These are phyloP conservation scores for Pilatotrama ljubarskyi DNA, from an alignment of 768 basidiomycete genomes.

Conservation along the genomic window DNA sequence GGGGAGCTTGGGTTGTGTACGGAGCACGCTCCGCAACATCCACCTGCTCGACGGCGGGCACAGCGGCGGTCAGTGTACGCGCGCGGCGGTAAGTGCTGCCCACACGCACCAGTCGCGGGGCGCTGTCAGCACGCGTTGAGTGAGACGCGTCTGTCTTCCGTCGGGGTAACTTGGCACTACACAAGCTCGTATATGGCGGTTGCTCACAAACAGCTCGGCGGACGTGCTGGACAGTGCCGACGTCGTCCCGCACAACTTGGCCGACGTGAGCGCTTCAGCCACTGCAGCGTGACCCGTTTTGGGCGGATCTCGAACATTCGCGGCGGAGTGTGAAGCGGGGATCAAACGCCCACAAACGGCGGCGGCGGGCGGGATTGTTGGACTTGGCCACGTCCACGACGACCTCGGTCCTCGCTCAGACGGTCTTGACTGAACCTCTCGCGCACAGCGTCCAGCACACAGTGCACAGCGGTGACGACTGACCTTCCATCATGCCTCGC, in stretches of 20 bases:
- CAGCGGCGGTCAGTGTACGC: background rate
- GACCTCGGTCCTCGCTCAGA: conserved; percentile 12
- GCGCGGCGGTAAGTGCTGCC: too few relatives aligned
- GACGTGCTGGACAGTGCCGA: too few relatives aligned
- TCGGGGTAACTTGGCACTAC: too few relatives aligned
- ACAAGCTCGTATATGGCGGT: too few relatives aligned
- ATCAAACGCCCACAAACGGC: conserved; percentile 5
- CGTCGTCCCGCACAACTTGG: too few relatives aligned
- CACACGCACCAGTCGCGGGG: background rate
- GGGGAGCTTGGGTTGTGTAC: background rate
- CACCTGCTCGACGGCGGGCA: conserved; percentile 10
- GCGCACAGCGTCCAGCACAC: background rate
- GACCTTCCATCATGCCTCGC: conserved; percentile 55
- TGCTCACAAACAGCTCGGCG: too few relatives aligned
- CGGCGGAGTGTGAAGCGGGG: background rate
- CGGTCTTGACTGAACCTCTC: background rate
- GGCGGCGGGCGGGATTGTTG: background rate
- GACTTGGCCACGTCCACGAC: conserved; percentile 29
- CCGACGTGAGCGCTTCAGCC: too few relatives aligned
- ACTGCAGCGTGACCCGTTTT: background rate
- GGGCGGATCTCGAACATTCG: background rate
- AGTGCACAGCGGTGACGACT: background rate
- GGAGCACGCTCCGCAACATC: conserved; percentile 20
- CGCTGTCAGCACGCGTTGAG: background rate
- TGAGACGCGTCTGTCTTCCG: too few relatives aligned